phyloP scores from a whole-genome alignment of 176 grass and related monocot genomes.

The Panicum miliaceum region DNA sequence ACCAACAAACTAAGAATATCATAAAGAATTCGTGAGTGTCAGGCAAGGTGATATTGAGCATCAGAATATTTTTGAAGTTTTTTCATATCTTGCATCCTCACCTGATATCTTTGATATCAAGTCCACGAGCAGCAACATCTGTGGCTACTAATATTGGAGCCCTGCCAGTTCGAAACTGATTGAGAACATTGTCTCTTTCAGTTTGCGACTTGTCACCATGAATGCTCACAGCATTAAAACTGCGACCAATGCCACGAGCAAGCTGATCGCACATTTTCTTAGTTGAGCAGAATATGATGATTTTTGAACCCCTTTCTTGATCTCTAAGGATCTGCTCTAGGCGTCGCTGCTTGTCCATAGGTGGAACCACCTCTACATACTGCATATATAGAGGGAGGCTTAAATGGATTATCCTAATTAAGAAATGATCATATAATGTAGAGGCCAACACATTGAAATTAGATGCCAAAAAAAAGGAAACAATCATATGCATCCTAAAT shows the following conservation, averaged over 20 bases:
- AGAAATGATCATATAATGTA: slow-evolving; percentile 18
- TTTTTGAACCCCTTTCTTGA: slow-evolving; percentile 90
- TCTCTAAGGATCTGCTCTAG: slow-evolving; percentile 96
- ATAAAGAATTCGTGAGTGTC: slow-evolving; percentile 1
- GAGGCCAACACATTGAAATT: slow-evolving; percentile 5
- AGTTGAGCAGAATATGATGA: slow-evolving; percentile 97
- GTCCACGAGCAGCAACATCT: slow-evolving; percentile 95
- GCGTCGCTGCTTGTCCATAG: slow-evolving; percentile 81
- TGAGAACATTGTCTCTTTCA: slow-evolving; percentile 88
- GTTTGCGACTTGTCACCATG: slow-evolving; percentile 91
- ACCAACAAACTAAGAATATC: slow-evolving; percentile 18
- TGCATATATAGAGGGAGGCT: slow-evolving; percentile 37
- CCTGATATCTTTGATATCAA: slow-evolving; percentile 98
- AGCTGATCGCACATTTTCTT: slow-evolving; percentile 94
- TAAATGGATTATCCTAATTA: slow-evolving; percentile 34
- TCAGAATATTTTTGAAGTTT: slow-evolving; percentile 19
- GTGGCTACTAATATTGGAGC: slow-evolving; percentile 94
- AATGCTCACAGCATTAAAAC: slow-evolving; percentile 84
- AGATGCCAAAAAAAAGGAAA: slow-evolving; percentile 29
- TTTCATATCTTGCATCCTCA: slow-evolving; percentile 32
- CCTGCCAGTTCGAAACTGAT: slow-evolving; percentile 85
- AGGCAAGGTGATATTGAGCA: slow-evolving; percentile 13
- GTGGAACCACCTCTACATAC: slow-evolving; percentile 86
- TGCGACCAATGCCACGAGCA: slow-evolving; percentile 72
- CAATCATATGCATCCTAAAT: neutral